Percentiles rank a stretch among this genome's conserved stretches.
Evolutionary conservation across 805 yeast genomes (phyloP).

Genomic region (Sugiyamaella americana): DNA sequence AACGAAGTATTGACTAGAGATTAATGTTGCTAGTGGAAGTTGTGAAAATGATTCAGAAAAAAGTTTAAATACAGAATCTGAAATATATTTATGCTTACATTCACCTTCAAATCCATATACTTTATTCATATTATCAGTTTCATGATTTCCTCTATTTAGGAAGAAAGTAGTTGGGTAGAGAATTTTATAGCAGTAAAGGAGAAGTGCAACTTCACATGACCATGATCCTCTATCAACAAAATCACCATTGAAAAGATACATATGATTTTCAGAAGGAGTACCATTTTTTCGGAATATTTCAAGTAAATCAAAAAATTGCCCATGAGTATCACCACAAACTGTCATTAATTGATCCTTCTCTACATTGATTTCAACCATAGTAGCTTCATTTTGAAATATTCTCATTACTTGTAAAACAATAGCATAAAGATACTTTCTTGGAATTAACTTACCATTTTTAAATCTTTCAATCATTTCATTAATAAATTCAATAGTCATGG

Average conservation of each 20-base stretch:
- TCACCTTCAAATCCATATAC: conserved; percentile 96
- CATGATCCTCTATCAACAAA: conserved; percentile 97
- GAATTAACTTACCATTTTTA: conserved; percentile 63
- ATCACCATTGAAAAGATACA: conserved; percentile 90
- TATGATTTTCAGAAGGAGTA: conserved; percentile 55
- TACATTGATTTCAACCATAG: conserved; percentile 64
- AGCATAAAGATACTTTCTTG: conserved; percentile 78
- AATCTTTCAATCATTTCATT: conserved; percentile 62
- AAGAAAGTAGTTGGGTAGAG: conserved; percentile 63
- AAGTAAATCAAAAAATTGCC: conserved; percentile 87
- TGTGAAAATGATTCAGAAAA: conserved; percentile 82
- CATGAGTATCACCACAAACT: conserved; percentile 97
- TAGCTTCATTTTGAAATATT: conserved; percentile 56
- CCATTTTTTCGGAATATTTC: conserved; percentile 76
- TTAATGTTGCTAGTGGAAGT: conserved; percentile 77
- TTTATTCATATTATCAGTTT: conserved; percentile 93
- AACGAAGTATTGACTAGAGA: conserved; percentile 72
- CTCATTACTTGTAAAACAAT: conserved; percentile 67
- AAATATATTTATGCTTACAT: conserved; percentile 75
- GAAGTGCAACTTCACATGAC: conserved; percentile 93
- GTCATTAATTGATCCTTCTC: conserved; percentile 46
- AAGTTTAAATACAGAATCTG: conserved; percentile 69
- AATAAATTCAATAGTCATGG: conserved; percentile 51
- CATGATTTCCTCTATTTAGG: conserved; percentile 94
- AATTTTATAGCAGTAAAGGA: conserved; percentile 70